Evolutionary conservation across 2,329 filamentous ascomycete species (phyloP).

Genomic region (Xylaria polymorpha): DNA sequence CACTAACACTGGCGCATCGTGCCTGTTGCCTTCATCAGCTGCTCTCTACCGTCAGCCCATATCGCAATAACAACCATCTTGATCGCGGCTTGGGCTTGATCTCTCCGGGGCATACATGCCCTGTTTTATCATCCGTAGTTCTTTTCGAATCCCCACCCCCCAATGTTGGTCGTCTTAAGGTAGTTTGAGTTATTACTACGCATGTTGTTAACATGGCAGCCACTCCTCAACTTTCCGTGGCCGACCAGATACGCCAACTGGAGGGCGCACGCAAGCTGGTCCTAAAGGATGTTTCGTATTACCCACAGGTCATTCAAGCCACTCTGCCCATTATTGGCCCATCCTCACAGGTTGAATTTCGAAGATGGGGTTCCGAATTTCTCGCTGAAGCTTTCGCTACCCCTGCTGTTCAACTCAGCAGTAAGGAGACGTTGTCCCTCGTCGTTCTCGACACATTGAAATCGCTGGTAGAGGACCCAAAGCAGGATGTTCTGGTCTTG

Average conservation of each 20-base stretch:
- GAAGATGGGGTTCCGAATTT: constrained; percentile 96
- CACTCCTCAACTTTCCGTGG: constrained; percentile 62
- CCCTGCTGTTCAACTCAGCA: constrained; percentile 78
- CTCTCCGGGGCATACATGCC: constrained; percentile 21
- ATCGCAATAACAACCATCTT: neutral
- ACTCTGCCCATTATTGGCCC: constrained; percentile 91
- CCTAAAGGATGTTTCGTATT: constrained; percentile 86
- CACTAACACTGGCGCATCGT: constrained; percentile 19
- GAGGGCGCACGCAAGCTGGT: constrained; percentile 91
- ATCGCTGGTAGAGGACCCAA: constrained; percentile 74
- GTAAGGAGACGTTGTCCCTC: constrained; percentile 84
- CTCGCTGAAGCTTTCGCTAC: constrained; percentile 95
- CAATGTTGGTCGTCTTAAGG: constrained; percentile 27
- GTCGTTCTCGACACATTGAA: constrained; percentile 82
- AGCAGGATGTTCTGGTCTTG: constrained; percentile 82
- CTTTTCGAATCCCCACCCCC: neutral
- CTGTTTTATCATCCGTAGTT: constrained; percentile 31
- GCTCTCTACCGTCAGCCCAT: neutral
- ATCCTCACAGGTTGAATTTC: constrained; percentile 79
- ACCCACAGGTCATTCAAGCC: constrained; percentile 89
- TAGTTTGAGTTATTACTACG: constrained; percentile 28
- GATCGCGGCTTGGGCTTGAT: constrained; percentile 1
- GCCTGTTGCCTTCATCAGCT: neutral
- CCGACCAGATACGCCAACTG: constrained; percentile 86
- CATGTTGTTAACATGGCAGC: constrained; percentile 61